Conservation (phyloP, 352 stramenopile species). For the Pythium phragmitis region DNA sequence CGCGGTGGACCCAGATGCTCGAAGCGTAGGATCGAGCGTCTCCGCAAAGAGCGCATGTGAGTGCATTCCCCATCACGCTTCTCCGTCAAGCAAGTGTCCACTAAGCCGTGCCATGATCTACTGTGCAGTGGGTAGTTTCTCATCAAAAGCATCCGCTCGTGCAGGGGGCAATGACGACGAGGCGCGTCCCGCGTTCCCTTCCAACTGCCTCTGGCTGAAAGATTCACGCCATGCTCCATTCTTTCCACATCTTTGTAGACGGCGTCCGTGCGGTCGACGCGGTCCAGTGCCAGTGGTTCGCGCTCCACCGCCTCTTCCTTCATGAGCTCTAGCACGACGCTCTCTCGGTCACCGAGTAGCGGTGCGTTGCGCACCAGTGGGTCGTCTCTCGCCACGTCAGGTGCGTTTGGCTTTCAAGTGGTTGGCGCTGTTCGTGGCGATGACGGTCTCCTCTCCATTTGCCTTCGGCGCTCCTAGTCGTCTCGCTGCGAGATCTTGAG, state of each 20-base stretch:
- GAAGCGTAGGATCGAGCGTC: background rate
- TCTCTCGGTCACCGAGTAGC: conserved; percentile 13
- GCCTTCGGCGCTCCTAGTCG: conserved; percentile 22
- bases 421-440: background rate
- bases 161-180: background rate
- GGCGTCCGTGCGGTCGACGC: conserved; percentile 8
- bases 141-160: background rate
- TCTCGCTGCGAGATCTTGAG: conserved; percentile 56
- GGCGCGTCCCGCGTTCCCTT: background rate
- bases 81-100: background rate
- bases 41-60: conserved; percentile 1
- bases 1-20: background rate
- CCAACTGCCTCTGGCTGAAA: background rate
- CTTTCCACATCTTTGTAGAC: background rate
- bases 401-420: conserved; percentile 11
- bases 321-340: background rate
- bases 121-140: background rate
- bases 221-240: background rate
- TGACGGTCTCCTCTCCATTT: background rate
- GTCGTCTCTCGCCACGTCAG: conserved; percentile 39
- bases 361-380: background rate
- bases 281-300: background rate
- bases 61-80: background rate
- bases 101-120: background rate
- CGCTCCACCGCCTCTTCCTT: background rate